These are phyloP conservation scores for Xylaria sp. DNA, from an alignment of 2,329 filamentous ascomycete genomes.

Conservation along the genomic window DNA sequence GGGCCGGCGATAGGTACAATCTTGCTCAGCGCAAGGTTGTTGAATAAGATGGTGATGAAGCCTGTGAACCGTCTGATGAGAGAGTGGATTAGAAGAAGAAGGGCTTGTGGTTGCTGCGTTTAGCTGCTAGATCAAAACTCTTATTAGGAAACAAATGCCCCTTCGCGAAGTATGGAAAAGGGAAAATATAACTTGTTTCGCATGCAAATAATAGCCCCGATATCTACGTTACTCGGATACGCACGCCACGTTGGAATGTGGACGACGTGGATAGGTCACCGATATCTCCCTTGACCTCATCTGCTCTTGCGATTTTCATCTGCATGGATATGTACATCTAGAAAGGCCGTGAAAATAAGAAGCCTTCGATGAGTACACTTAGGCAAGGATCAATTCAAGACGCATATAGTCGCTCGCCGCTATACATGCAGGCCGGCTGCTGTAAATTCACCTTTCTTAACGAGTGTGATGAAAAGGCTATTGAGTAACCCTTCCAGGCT, in stretches of 20 bases:
- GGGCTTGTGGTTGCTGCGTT: neutral
- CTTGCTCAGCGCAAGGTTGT: constrained; percentile 46
- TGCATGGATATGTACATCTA: too few species aligned
- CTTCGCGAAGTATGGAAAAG: neutral
- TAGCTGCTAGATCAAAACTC: neutral
- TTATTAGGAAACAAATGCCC: neutral
- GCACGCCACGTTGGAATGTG: neutral
- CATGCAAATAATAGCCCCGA: too few species aligned
- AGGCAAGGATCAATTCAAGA: neutral
- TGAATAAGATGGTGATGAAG: constrained; percentile 15
- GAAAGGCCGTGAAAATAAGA: too few species aligned
- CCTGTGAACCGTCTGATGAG: too few species aligned
- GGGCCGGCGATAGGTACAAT: constrained; percentile 47
- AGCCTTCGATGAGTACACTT: too few species aligned
- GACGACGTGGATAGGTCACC: neutral
- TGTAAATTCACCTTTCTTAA: neutral
- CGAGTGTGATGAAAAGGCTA: neutral
- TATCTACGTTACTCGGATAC: too few species aligned
- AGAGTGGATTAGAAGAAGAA: neutral
- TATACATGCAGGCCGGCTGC: neutral
- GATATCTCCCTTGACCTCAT: too few species aligned
- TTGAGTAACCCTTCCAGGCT: too few species aligned
- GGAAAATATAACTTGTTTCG: neutral
- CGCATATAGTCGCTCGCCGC: neutral
- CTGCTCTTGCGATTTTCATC: too few species aligned